A percentile compares a stretch with the other conserved stretches of the same genome.
Evolutionary conservation across 2,329 filamentous ascomycete species (phyloP).

Genomic region (Ceratocystiopsis sp.): DNA sequence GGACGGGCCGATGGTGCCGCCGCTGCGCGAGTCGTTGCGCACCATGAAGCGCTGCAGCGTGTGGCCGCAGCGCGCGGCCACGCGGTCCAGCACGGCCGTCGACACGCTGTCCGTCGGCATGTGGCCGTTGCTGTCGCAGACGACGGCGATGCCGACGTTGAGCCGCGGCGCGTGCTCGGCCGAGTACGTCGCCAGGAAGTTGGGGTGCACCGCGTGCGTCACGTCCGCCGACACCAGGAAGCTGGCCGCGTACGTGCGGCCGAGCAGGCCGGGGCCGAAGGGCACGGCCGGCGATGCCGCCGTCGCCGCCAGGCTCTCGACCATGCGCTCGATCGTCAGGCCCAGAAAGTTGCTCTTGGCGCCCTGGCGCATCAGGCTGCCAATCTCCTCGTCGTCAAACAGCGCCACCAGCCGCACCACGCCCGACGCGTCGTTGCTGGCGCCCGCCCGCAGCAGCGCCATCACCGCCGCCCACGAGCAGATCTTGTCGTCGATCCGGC

Average conservation of each 20-base stretch:
- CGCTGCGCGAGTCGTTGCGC: conserved; percentile 73
- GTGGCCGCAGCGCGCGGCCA: conserved; percentile 56
- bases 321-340: conserved; percentile 60
- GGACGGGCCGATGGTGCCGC: conserved; percentile 91
- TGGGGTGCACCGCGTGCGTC: conserved; percentile 85
- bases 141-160: conserved; percentile 72
- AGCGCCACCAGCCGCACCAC: conserved; percentile 81
- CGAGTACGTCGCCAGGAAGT: conserved; percentile 74
- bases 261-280: conserved; percentile 44
- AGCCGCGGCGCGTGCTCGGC: conserved; percentile 72
- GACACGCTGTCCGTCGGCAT: conserved; percentile 91
- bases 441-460: conserved; percentile 59
- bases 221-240: conserved; percentile 91
- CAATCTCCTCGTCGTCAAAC: conserved; percentile 95
- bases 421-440: conserved; percentile 37
- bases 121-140: conserved; percentile 75
- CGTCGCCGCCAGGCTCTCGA: conserved; percentile 46
- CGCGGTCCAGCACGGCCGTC: conserved; percentile 59
- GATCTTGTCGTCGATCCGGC: conserved; percentile 92
- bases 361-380: conserved; percentile 76
- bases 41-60: conserved; percentile 85
- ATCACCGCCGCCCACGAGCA: conserved; percentile 87
- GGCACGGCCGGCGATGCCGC: conserved; percentile 10
- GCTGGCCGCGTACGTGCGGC: conserved; percentile 75
- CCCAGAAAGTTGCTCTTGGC: conserved; percentile 81